Evolutionary conservation across 2,329 filamentous ascomycete species (phyloP), one percentile per base, ranked within the genome.

Genomic region (Stemphylium lycopersici): DNA sequence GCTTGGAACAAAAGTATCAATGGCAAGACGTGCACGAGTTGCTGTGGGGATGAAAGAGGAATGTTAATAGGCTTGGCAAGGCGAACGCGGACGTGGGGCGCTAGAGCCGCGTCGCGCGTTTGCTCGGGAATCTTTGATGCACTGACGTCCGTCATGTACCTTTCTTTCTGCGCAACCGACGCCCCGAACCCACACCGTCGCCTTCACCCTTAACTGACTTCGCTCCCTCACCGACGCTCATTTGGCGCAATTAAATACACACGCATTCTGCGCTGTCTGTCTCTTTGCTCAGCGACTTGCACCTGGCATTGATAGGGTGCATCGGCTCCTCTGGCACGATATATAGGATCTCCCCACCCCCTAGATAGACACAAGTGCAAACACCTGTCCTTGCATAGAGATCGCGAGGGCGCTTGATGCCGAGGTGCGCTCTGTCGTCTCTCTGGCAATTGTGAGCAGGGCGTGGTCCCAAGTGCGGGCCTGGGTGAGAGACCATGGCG

Each of bases 401-500:
- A 36, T 24, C 36, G 34, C 41, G 32, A 40, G 47, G 12, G 16
- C 7, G 52, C 49, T 52, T 48, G 49, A 63, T 65, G 60, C 55
- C 47, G 36, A 10, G 46, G 38, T 55, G 55, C 39, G 33, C 47
- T 54, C 52, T 44, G 42, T 52, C 40, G 31, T 50, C 49, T 43
- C 44, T 43, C 46, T 29, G 54, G 51, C 38, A 33, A 41, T 43
- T 45, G 40, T 31, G 22, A 33, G 42, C 32, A 39, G 54, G 52
- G 52, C 48, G 39, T 32, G 40, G 36, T 20, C 47, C 42, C 26
- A 45, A 40, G 33, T 37, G 16, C 49, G 53, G 29, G 34, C 34
- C 24, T 38, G 11, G 44, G 56, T 57, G 45, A 58, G 51, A 56
- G 47, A 66, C 33, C 36, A 72, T 73, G 71, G 69, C 70, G 45